These are phyloP conservation scores for Epichloe scottii DNA, from an alignment of 2,329 filamentous ascomycete species.

Conservation along the genomic window DNA sequence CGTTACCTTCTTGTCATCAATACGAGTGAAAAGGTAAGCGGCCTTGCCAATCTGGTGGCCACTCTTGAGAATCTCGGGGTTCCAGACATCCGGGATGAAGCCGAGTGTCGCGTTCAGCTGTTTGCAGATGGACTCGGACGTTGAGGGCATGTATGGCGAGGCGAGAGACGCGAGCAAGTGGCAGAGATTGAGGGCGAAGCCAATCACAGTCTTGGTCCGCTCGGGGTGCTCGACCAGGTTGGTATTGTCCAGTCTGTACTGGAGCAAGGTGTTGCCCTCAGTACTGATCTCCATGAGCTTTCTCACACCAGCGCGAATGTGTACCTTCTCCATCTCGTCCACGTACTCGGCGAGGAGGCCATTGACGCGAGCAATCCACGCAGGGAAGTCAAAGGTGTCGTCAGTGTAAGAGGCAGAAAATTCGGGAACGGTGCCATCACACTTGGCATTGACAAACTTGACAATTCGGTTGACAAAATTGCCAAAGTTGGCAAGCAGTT, in stretches of 20 bases:
- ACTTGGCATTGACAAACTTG: conserved; percentile 68
- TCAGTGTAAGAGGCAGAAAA: conserved; percentile 41
- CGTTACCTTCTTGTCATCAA: conserved; percentile 67
- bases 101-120: conserved; percentile 50
- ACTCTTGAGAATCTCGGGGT: conserved; percentile 45
- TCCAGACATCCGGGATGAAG: conserved; percentile 50
- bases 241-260: conserved; percentile 42
- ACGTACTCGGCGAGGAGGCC: conserved; percentile 54
- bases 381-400: conserved; percentile 33
- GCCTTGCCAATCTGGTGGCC: conserved; percentile 75
- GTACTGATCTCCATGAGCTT: conserved; percentile 56
- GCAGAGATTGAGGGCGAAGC: conserved; percentile 72
- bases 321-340: conserved; percentile 55
- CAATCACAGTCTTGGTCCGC: conserved; percentile 48
- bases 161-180: conserved; percentile 70
- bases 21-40: conserved; percentile 67
- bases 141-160: conserved; percentile 77
- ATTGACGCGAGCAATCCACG: conserved; percentile 29
- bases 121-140: conserved; percentile 58
- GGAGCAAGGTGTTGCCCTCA: conserved; percentile 36
- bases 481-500: conserved; percentile 64
- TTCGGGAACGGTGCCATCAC: conserved; percentile 56
- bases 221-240: conserved; percentile 41
- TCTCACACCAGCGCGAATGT: conserved; percentile 53
- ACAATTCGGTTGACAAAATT: conserved; percentile 64